Conservation (phyloP, 1,284 basidiomycete species). For the Neonothopanus nambi region DNA sequence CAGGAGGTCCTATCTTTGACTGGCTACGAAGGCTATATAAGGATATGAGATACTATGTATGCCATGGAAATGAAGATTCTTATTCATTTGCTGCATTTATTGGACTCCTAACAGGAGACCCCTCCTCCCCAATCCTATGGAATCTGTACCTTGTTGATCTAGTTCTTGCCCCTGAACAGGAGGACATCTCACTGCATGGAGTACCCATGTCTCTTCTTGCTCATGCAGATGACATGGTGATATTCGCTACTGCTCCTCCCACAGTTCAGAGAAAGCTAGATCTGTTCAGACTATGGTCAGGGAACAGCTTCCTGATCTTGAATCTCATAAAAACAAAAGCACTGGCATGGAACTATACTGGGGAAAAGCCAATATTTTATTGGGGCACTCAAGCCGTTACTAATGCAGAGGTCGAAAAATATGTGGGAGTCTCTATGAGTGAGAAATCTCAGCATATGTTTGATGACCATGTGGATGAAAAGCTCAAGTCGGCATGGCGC, state of each 20-base stretch:
- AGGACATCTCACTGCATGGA: not conserved
- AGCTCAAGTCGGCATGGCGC: no score
- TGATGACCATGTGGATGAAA: no score
- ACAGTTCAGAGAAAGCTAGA: no score
- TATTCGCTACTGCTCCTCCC: slow-evolving; percentile 21
- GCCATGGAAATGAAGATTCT: not conserved
- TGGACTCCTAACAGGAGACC: slow-evolving; percentile 12
- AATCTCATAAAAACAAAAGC: no score
- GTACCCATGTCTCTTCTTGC: slow-evolving; percentile 5
- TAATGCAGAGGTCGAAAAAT: no score
- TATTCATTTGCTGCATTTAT: not conserved
- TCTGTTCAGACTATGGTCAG: no score
- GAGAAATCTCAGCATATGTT: not conserved
- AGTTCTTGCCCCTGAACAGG: not conserved
- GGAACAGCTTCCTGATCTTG: no score
- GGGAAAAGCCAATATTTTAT: no score
- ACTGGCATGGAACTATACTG: no score
- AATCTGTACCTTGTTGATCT: slow-evolving; percentile 12
- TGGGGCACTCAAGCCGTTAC: no score
- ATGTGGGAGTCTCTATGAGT: slow-evolving; percentile 4
- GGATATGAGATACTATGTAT: slow-evolving; percentile 5
- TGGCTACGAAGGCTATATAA: slow-evolving; percentile 11
- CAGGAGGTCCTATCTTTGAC: slow-evolving; percentile 2
- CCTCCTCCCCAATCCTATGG: slow-evolving; percentile 10
- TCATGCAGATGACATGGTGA: slow-evolving; percentile 13